Conservation (phyloP, 345 rosid species). For the Dovyalis caffra region DNA sequence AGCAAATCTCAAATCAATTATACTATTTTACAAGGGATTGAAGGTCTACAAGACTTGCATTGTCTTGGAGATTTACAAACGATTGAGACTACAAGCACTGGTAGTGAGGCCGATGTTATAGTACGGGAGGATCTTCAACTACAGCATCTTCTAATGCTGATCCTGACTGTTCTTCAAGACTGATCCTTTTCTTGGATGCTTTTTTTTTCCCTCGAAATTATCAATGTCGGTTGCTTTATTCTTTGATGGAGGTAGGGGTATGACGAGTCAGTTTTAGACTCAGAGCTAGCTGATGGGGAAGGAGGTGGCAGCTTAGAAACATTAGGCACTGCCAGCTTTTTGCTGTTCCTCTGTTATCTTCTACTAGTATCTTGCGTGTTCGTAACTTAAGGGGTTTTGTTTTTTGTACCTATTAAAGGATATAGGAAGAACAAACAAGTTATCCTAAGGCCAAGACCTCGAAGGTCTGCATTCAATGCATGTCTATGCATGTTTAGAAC, state of each 20-base stretch:
- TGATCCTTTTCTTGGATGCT: slow-evolving; percentile 39
- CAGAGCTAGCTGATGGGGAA: slow-evolving; percentile 23
- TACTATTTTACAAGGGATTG: neutral
- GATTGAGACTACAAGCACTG: neutral
- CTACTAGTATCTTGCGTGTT: slow-evolving; percentile 78
- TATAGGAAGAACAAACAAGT: neutral
- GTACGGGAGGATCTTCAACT: slow-evolving; percentile 33
- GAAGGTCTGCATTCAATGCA: too few relatives aligned
- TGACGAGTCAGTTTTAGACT: slow-evolving; percentile 38
- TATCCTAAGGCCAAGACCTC: neutral
- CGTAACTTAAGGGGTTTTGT: slow-evolving; percentile 63
- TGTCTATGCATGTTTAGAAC: too few relatives aligned
- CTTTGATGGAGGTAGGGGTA: slow-evolving; percentile 29
- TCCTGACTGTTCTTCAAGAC: slow-evolving; percentile 31
- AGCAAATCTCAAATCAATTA: neutral
- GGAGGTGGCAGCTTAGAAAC: slow-evolving; percentile 24
- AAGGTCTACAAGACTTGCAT: neutral
- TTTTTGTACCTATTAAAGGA: slow-evolving; percentile 67
- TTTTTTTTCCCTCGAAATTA: slow-evolving; percentile 26
- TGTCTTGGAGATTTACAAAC: neutral
- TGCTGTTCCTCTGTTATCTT: slow-evolving; percentile 70
- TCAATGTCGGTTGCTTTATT: slow-evolving; percentile 29
- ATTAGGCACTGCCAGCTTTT: slow-evolving; percentile 48
- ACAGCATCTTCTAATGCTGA: slow-evolving; percentile 21
- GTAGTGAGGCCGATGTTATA: slow-evolving; percentile 14